Evolutionary conservation across 345 rosid genomes (phyloP).

Genomic region (Populus ilicifolia): DNA sequence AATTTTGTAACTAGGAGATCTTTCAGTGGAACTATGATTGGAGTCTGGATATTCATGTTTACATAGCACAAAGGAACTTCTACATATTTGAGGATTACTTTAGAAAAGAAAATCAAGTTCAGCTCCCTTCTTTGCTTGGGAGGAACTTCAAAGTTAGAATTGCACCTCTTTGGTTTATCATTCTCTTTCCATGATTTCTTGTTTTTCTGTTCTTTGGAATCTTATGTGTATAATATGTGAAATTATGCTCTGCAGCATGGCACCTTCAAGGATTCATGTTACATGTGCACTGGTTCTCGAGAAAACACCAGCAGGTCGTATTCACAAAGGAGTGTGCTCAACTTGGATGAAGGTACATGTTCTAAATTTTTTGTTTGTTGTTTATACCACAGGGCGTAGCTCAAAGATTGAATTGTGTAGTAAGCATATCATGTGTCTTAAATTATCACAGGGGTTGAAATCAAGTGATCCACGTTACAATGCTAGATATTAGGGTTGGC

Average conservation of each 20-base stretch:
- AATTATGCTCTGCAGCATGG: slow-evolving; percentile 46
- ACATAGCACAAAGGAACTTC: background rate
- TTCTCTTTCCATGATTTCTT: background rate
- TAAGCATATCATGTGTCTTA: background rate
- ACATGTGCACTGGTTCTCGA: slow-evolving; percentile 88
- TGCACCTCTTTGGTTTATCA: background rate
- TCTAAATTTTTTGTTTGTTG: background rate
- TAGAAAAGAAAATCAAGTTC: background rate
- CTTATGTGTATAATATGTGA: slow-evolving; percentile 9
- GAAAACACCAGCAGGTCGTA: slow-evolving; percentile 76
- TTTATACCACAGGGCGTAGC: background rate
- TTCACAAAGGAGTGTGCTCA: slow-evolving; percentile 90
- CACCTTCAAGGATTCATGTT: slow-evolving; percentile 71
- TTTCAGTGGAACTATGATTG: background rate
- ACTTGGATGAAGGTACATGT: slow-evolving; percentile 83
- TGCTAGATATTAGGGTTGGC: background rate
- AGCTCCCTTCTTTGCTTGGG: no score
- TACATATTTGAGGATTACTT: background rate
- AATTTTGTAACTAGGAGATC: background rate
- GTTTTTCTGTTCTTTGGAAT: background rate
- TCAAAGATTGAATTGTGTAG: background rate
- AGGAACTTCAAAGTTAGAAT: background rate
- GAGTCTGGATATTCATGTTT: background rate
- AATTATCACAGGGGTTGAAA: background rate
- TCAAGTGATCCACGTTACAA: background rate